Percentiles rank a stretch among this genome's conserved stretches.
phyloP scores from a whole-genome alignment of 2,329 filamentous ascomycete species.

The Pyrenophora seminiperda region DNA sequence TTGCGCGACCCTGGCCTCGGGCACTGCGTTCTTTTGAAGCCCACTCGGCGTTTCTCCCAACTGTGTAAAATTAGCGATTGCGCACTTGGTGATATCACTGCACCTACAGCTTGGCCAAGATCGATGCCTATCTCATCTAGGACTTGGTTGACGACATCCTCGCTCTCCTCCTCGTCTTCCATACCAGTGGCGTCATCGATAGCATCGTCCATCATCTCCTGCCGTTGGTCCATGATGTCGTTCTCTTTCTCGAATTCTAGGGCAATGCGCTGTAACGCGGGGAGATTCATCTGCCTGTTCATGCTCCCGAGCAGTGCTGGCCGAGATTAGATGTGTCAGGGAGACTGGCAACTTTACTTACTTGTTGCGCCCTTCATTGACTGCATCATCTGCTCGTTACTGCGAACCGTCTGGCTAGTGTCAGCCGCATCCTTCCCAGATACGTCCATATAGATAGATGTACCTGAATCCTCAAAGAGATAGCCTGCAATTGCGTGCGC shows the following conservation, averaged over 20 bases:
- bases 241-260: slow-evolving; percentile 99
- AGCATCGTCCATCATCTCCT: slow-evolving; percentile 99
- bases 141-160: slow-evolving; percentile 96
- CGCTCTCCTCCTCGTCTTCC: slow-evolving; percentile 89
- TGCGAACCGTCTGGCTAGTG: slow-evolving; percentile 78
- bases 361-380: slow-evolving; percentile 95
- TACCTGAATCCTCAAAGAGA: slow-evolving; percentile 92
- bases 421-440: slow-evolving; percentile 18
- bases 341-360: slow-evolving; percentile 14
- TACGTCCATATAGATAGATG: slow-evolving; percentile 13
- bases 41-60: slow-evolving; percentile 90
- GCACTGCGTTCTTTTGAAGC: slow-evolving; percentile 72
- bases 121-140: slow-evolving; percentile 97
- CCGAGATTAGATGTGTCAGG: slow-evolving; percentile 18
- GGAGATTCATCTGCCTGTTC: slow-evolving; percentile 98
- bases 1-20: slow-evolving; percentile 82
- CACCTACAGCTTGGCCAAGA: slow-evolving; percentile 80
- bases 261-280: slow-evolving; percentile 90
- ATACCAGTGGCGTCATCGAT: slow-evolving; percentile 96
- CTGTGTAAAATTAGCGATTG: slow-evolving; percentile 55
- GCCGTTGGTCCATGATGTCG: slow-evolving; percentile 98
- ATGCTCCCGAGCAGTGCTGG: slow-evolving; percentile 84
- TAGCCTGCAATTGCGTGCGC: slow-evolving; percentile 95
- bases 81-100: not conserved
- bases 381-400: slow-evolving; percentile 99